Percentiles rank a stretch among this genome's conserved stretches.
Conservation (phyloP, 1,139 yeast species). For the Nakaseomyces delphensis region DNA sequence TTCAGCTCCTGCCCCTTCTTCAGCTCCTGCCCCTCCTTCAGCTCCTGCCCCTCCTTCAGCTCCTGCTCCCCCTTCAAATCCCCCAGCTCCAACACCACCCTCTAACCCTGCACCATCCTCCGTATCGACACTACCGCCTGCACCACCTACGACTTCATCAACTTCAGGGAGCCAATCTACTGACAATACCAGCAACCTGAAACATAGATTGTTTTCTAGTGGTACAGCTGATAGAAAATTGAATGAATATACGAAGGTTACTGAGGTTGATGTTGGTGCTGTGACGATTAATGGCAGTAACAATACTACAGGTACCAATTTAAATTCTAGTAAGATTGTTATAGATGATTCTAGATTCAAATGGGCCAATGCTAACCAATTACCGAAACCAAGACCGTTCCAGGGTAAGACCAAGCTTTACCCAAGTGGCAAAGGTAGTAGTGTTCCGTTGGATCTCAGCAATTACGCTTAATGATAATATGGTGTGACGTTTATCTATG, state of each 20-base stretch:
- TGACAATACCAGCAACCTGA: conserved; percentile 18
- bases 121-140: conserved; percentile 8
- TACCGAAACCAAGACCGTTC: conserved; percentile 79
- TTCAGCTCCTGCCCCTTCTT: conserved; percentile 15
- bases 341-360: conserved; percentile 73
- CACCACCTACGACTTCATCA: conserved; percentile 18
- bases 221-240: conserved; percentile 17
- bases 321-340: conserved; percentile 36
- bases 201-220: conserved; percentile 30
- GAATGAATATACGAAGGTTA: conserved; percentile 20
- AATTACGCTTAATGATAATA: conserved; percentile 29
- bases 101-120: conserved; percentile 22
- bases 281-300: conserved; percentile 29
- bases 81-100: conserved; percentile 18
- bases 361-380: conserved; percentile 56
- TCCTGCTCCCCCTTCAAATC: conserved; percentile 4
- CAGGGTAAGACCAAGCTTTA: conserved; percentile 65
- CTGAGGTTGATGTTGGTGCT: conserved; percentile 33
- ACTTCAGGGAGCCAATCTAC: conserved; percentile 18
- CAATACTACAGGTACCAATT: conserved; percentile 37
- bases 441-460: conserved; percentile 70
- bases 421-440: conserved; percentile 93
- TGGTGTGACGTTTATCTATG: neutral
- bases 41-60: conserved; percentile 9
- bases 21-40: conserved; percentile 25